Evolutionary conservation across 257 asterid genomes (phyloP).

Genomic region (Coffea eugenioides): DNA sequence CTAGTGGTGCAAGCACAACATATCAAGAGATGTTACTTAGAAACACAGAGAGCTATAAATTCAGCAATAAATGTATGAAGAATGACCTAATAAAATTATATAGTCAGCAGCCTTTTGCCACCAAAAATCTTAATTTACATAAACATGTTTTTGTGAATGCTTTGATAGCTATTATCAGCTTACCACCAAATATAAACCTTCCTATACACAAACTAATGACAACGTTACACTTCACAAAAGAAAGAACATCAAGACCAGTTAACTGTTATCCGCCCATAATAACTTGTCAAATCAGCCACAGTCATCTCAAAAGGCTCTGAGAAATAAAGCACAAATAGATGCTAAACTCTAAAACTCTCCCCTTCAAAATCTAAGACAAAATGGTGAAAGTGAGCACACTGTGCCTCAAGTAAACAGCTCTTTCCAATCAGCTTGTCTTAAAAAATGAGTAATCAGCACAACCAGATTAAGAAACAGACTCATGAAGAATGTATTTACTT

Average conservation of each 20-base stretch:
- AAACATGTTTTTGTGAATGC: neutral
- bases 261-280: neutral
- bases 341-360: neutral
- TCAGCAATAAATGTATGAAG: neutral
- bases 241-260: neutral
- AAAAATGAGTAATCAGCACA: neutral
- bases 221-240: neutral
- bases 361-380: neutral
- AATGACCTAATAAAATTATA: neutral
- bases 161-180: neutral
- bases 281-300: neutral
- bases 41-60: neutral
- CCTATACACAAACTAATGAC: neutral
- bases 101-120: neutral
- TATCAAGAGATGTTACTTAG: neutral
- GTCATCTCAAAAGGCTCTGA: neutral
- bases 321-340: neutral
- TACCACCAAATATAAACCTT: neutral
- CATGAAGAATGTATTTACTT: conserved; percentile 38
- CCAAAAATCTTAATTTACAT: neutral
- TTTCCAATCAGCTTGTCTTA: neutral
- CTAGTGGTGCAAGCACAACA: neutral
- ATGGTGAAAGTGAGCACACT: neutral
- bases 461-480: neutral
- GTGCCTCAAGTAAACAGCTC: neutral